Percentiles rank a stretch among this genome's conserved stretches.
Conservation (phyloP, 495 filamentous ascomycete genomes). For the Neurospora sp. region DNA sequence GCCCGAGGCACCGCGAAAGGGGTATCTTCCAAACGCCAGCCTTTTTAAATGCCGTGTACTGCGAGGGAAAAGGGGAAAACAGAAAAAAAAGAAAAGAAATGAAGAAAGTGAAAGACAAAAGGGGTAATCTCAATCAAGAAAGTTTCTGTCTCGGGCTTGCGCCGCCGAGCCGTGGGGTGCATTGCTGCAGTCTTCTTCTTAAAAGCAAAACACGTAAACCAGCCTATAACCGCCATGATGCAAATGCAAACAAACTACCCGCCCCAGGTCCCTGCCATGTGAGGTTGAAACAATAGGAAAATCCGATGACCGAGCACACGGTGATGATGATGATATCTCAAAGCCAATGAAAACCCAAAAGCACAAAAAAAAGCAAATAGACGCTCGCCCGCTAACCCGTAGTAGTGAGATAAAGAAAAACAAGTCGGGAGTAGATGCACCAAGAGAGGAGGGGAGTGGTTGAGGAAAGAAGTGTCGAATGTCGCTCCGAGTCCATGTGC, state of each 20-base stretch:
- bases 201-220: slow-evolving; percentile 23
- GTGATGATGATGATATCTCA: slow-evolving; percentile 26
- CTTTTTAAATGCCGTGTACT: slow-evolving; percentile 28
- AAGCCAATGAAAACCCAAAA: slow-evolving; percentile 5
- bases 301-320: slow-evolving; percentile 33
- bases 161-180: slow-evolving; percentile 33
- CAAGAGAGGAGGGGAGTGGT: slow-evolving; percentile 10
- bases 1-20: slow-evolving; percentile 16
- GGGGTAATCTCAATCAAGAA: slow-evolving; percentile 12
- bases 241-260: slow-evolving; percentile 40
- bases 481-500: slow-evolving; percentile 31
- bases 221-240: slow-evolving; percentile 33
- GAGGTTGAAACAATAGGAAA: slow-evolving; percentile 20
- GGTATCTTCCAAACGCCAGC: slow-evolving; percentile 30
- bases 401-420: slow-evolving; percentile 17
- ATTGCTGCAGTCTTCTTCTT: slow-evolving; percentile 43
- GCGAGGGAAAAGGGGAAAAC: slow-evolving; percentile 6
- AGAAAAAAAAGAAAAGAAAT: slow-evolving; percentile 3
- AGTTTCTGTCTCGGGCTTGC: slow-evolving; percentile 32
- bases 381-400: slow-evolving; percentile 34
- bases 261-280: slow-evolving; percentile 38
- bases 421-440: slow-evolving; percentile 13
- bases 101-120: slow-evolving; percentile 5
- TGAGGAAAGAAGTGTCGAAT: slow-evolving; percentile 19
- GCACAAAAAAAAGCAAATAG: slow-evolving; percentile 13